Conservation (phyloP, 805 yeast genomes). For the Candida sithepensis region DNA sequence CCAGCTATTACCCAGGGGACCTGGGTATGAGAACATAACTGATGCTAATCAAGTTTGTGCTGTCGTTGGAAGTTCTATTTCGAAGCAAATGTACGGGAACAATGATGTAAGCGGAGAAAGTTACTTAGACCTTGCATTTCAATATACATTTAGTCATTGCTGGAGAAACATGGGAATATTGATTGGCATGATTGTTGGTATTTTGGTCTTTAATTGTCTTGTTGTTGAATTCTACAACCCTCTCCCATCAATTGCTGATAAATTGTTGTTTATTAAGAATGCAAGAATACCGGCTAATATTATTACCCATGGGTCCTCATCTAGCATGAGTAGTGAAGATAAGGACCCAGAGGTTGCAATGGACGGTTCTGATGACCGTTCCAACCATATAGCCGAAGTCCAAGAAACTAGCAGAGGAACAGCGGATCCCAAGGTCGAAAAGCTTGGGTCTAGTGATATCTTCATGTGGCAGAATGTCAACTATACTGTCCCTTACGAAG, state of each 20-base stretch:
- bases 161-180: constrained; percentile 75
- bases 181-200: constrained; percentile 39
- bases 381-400: constrained; percentile 11
- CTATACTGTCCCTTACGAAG: constrained; percentile 48
- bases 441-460: constrained; percentile 41
- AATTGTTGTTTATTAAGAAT: constrained; percentile 28
- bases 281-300: constrained; percentile 19
- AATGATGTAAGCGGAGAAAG: constrained; percentile 47
- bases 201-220: constrained; percentile 32
- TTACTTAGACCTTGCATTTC: constrained; percentile 42
- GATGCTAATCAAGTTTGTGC: constrained; percentile 45
- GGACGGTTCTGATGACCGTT: not conserved
- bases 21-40: constrained; percentile 42
- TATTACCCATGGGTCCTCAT: not conserved
- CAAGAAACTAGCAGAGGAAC: constrained; percentile 14
- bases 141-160: constrained; percentile 50
- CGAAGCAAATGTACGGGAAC: constrained; percentile 23
- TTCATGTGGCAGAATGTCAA: constrained; percentile 60
- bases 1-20: constrained; percentile 51
- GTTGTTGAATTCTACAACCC: constrained; percentile 29
- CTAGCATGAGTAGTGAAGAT: not conserved
- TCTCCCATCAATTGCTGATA: constrained; percentile 29
- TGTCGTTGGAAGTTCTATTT: constrained; percentile 42
- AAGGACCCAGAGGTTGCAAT: constrained; percentile 30
- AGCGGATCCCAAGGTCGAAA: constrained; percentile 10